Conservation (phyloP, 2,329 filamentous ascomycete species). For the Colletotrichum chlorophyti region DNA sequence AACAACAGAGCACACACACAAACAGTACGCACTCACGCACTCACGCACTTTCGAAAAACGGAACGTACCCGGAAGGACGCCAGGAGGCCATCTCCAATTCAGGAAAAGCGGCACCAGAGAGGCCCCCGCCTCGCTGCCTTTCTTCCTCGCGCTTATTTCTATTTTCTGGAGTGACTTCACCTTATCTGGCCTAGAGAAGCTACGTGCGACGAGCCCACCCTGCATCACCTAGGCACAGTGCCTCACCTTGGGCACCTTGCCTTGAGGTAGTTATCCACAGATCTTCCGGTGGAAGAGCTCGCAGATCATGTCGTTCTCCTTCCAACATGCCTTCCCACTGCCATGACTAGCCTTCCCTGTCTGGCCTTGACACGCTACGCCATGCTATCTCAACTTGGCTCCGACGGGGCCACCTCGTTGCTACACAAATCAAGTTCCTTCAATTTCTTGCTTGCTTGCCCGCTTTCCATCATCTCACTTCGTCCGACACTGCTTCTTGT, state of each 20-base stretch:
- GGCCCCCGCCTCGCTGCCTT: slow-evolving; percentile 1
- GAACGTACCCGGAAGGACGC: too few species aligned
- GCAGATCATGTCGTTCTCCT: slow-evolving; percentile 14
- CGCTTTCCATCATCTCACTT: too few species aligned
- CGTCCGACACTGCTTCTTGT: too few species aligned
- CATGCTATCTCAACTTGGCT: neutral
- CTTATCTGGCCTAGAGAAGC: too few species aligned
- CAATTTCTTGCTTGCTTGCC: too few species aligned
- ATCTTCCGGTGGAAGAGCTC: neutral
- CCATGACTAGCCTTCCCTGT: neutral
- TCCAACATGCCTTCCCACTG: neutral
- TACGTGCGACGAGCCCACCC: too few species aligned
- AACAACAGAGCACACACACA: too few species aligned
- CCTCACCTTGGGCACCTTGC: too few species aligned
- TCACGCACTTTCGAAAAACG: neutral
- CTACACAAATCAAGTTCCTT: too few species aligned
- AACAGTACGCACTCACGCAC: too few species aligned
- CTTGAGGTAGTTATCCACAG: too few species aligned
- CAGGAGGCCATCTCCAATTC: neutral
- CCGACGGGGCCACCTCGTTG: neutral
- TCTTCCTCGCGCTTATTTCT: slow-evolving; percentile 22
- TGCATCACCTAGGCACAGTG: too few species aligned
- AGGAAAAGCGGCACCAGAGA: neutral
- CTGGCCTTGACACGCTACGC: slow-evolving; percentile 4
- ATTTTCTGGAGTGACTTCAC: slow-evolving; percentile 7